Conservation (phyloP, 1,284 basidiomycete genomes). For the Cutaneotrichosporon sp. region DNA sequence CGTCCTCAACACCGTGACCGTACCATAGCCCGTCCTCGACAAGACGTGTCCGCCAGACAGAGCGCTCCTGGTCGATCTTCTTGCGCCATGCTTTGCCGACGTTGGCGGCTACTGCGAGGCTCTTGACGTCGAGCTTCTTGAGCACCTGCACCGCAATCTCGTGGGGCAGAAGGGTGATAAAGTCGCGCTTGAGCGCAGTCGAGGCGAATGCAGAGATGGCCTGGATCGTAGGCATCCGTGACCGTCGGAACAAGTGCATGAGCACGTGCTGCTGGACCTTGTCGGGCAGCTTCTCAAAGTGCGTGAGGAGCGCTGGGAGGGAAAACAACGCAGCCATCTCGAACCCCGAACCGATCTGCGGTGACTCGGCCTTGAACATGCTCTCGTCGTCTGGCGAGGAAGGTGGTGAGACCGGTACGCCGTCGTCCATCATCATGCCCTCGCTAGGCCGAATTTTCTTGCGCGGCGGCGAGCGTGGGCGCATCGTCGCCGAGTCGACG, state of each 20-base stretch:
- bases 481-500: conserved; percentile 6
- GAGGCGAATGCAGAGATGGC: conserved; percentile 44
- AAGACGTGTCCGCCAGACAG: conserved; percentile 46
- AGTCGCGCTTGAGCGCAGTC: conserved; percentile 49
- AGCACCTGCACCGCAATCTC: conserved; percentile 52
- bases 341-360: conserved; percentile 39
- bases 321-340: conserved; percentile 50
- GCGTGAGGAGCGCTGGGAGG: conserved; percentile 42
- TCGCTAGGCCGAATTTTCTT: conserved; percentile 42
- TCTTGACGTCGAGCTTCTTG: conserved; percentile 38
- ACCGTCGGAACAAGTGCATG: conserved; percentile 51
- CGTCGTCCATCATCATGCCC: conserved; percentile 8
- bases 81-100: conserved; percentile 47
- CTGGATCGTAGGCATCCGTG: conserved; percentile 51
- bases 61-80: conserved; percentile 47
- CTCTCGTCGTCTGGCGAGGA: conserved; percentile 40
- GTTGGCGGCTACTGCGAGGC: conserved; percentile 37
- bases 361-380: not conserved
- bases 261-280: conserved; percentile 52
- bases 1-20: conserved; percentile 49
- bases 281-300: conserved; percentile 50
- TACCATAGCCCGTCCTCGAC: conserved; percentile 44
- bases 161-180: conserved; percentile 46
- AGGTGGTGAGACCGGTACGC: conserved; percentile 31
- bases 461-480: conserved; percentile 36